A percentile compares a stretch with the other conserved stretches of the same genome.
Conservation (phyloP, 441 rosid genomes). For the Omphalea diandra region DNA sequence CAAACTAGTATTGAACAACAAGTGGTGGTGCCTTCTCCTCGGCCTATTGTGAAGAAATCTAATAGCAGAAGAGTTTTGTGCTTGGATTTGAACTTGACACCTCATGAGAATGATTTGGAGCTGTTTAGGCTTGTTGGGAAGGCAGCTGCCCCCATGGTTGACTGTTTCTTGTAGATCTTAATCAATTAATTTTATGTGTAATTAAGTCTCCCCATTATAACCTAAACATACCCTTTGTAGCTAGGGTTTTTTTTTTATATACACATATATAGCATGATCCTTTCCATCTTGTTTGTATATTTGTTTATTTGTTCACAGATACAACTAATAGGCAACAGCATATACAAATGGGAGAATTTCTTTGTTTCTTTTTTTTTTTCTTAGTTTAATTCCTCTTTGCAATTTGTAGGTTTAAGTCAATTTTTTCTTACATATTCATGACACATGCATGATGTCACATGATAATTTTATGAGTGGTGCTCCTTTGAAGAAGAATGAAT, state of each 20-base stretch:
- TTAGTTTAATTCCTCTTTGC: not conserved
- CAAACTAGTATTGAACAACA: not conserved
- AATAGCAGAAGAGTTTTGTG: slow-evolving; percentile 45
- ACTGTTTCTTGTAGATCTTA: slow-evolving; percentile 35
- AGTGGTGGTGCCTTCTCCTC: slow-evolving; percentile 10
- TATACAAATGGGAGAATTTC: too few relatives aligned
- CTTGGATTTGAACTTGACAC: slow-evolving; percentile 71
- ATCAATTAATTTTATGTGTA: not conserved
- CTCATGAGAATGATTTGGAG: slow-evolving; percentile 56
- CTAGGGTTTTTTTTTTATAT: not conserved
- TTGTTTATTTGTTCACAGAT: slow-evolving; percentile 18
- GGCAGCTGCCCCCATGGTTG: slow-evolving; percentile 29
- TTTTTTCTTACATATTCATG: slow-evolving; percentile 7
- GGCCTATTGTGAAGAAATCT: slow-evolving; percentile 40
- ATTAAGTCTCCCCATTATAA: not conserved
- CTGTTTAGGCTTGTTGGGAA: slow-evolving; percentile 33
- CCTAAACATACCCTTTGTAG: not conserved
- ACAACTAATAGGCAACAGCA: not conserved
- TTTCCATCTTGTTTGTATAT: slow-evolving; percentile 8
- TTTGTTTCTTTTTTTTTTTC: not conserved
- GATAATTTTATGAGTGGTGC: too few relatives aligned
- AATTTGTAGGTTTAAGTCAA: not conserved
- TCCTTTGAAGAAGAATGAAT: too few relatives aligned
- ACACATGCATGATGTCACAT: slow-evolving; percentile 7
- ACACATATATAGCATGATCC: not conserved